Conservation (phyloP, 176 grass and related monocot genomes). For the Phoenix roebelenii region DNA sequence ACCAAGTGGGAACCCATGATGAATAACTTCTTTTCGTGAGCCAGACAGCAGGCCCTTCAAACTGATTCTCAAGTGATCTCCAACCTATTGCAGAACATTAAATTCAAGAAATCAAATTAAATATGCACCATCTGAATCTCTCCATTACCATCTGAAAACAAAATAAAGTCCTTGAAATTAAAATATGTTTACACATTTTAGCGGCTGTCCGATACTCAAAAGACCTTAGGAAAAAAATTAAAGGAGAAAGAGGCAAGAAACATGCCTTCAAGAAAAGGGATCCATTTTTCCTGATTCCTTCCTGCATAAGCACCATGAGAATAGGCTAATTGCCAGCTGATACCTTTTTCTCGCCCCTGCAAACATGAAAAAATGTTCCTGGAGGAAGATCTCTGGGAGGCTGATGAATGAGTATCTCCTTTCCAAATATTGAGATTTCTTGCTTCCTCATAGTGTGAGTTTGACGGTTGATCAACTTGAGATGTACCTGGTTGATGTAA, state of each 20-base stretch:
- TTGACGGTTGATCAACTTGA: slow-evolving; percentile 41
- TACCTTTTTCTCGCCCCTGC: slow-evolving; percentile 75
- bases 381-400: slow-evolving; percentile 27
- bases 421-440: slow-evolving; percentile 69
- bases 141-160: neutral
- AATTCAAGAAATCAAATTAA: slow-evolving; percentile 19
- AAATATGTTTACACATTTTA: neutral
- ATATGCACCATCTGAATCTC: slow-evolving; percentile 8
- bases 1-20: slow-evolving; percentile 80
- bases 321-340: slow-evolving; percentile 46
- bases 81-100: slow-evolving; percentile 55
- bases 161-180: neutral
- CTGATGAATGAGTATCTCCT: slow-evolving; percentile 46
- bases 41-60: slow-evolving; percentile 66
- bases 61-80: slow-evolving; percentile 75
- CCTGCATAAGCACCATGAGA: slow-evolving; percentile 52
- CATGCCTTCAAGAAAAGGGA: slow-evolving; percentile 72
- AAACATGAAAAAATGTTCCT: slow-evolving; percentile 69
- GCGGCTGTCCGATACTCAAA: neutral
- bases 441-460: slow-evolving; percentile 36
- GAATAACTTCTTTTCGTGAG: slow-evolving; percentile 48
- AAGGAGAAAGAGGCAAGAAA: slow-evolving; percentile 15
- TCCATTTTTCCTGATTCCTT: slow-evolving; percentile 71
- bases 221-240: neutral
- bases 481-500: slow-evolving; percentile 19